Conservation (phyloP, 768 basidiomycete genomes). For the Amanita exitialis region DNA sequence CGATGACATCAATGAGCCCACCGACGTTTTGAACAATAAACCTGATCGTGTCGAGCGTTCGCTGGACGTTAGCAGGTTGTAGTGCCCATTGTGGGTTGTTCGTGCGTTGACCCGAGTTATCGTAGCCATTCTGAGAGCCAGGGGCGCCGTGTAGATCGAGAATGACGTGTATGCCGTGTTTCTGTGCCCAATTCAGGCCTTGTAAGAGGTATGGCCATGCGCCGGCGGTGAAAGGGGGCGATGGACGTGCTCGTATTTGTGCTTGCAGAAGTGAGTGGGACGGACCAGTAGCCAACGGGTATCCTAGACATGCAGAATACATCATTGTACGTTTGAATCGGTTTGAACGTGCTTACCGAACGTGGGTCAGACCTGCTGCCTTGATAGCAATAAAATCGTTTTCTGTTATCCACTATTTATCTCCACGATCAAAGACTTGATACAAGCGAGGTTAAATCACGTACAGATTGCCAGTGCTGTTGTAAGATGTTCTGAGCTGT, state of each 20-base stretch:
- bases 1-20: slow-evolving; percentile 50
- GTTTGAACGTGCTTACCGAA: slow-evolving; percentile 33
- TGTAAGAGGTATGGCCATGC: slow-evolving; percentile 62
- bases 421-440: neutral
- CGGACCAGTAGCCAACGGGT: slow-evolving; percentile 71
- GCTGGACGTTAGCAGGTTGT: slow-evolving; percentile 34
- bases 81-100: slow-evolving; percentile 45
- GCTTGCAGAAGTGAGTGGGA: slow-evolving; percentile 49
- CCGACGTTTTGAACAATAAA: slow-evolving; percentile 45
- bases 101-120: slow-evolving; percentile 65
- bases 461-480: slow-evolving; percentile 47
- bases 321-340: neutral
- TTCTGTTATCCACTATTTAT: slow-evolving; percentile 48
- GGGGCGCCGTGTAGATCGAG: slow-evolving; percentile 73
- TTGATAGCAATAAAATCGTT: slow-evolving; percentile 58
- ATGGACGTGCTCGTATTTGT: slow-evolving; percentile 37
- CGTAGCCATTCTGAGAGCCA: slow-evolving; percentile 57
- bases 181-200: slow-evolving; percentile 54
- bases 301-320: slow-evolving; percentile 30
- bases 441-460: slow-evolving; percentile 7
- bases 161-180: slow-evolving; percentile 55
- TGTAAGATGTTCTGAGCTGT: slow-evolving; percentile 32
- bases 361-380: slow-evolving; percentile 61
- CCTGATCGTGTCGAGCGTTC: slow-evolving; percentile 48
- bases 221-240: slow-evolving; percentile 47